These are phyloP conservation scores for Trichoderma sp. DNA, from an alignment of 2,329 filamentous ascomycete genomes.

Conservation along the genomic window DNA sequence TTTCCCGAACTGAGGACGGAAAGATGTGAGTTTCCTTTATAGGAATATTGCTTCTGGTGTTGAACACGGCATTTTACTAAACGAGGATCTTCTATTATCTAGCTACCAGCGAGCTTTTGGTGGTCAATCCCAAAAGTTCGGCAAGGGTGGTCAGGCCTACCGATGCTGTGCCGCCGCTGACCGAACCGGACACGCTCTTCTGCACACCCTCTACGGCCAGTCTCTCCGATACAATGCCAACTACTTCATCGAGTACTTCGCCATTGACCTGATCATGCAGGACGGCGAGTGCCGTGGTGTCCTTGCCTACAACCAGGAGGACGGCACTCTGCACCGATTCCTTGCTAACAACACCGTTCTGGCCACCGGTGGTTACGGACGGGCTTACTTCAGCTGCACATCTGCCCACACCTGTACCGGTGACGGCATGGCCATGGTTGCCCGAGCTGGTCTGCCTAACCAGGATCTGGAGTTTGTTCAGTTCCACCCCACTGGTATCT, in stretches of 20 bases:
- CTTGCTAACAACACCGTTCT: slow-evolving; percentile 94
- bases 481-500: slow-evolving; percentile 99
- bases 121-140: slow-evolving; percentile 92
- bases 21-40: slow-evolving; percentile 67
- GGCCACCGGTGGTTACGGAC: slow-evolving; percentile 95
- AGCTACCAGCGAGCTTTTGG: slow-evolving; percentile 98
- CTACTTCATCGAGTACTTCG: slow-evolving; percentile 99
- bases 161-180: slow-evolving; percentile 95
- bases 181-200: slow-evolving; percentile 92
- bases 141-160: slow-evolving; percentile 98
- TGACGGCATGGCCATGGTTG: slow-evolving; percentile 99
- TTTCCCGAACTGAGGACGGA: slow-evolving; percentile 93
- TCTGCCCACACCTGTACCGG: slow-evolving; percentile 98
- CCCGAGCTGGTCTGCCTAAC: slow-evolving; percentile 94
- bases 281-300: slow-evolving; percentile 96
- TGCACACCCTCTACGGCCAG: slow-evolving; percentile 98
- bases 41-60: neutral
- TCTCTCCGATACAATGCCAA: slow-evolving; percentile 97
- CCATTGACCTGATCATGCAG: slow-evolving; percentile 95
- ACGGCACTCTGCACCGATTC: slow-evolving; percentile 96
- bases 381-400: slow-evolving; percentile 97
- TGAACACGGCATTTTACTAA: neutral
- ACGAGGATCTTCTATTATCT: slow-evolving; percentile 19
- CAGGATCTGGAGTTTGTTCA: slow-evolving; percentile 99
- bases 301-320: slow-evolving; percentile 97